phyloP scores from a whole-genome alignment of 2,329 filamentous ascomycete genomes.

The Grosmannia huntii region DNA sequence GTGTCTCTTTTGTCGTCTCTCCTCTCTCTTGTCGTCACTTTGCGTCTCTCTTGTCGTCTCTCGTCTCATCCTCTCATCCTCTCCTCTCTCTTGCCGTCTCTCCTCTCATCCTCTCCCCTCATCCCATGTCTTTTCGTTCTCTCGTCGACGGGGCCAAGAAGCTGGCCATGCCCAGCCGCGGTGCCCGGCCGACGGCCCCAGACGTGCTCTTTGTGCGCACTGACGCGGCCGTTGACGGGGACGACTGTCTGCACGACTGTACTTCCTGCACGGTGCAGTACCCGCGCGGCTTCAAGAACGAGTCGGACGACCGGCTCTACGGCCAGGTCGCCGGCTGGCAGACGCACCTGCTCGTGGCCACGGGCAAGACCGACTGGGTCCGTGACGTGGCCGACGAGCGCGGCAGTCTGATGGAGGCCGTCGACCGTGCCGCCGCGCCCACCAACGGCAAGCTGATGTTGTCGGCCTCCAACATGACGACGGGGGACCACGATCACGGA shows the following conservation, averaged over 20 bases:
- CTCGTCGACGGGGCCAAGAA: slow-evolving; percentile 25
- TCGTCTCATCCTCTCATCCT: not conserved
- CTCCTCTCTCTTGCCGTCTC: slow-evolving; percentile 16
- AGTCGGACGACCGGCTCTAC: slow-evolving; percentile 68
- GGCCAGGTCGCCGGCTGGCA: slow-evolving; percentile 77
- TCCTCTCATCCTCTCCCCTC: not conserved
- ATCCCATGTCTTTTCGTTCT: slow-evolving; percentile 30
- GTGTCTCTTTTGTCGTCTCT: not conserved
- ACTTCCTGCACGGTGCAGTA: slow-evolving; percentile 66
- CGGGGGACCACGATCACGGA: too few relatives aligned
- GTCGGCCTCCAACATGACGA: slow-evolving; percentile 81
- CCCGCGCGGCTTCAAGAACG: slow-evolving; percentile 58
- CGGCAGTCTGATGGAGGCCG: slow-evolving; percentile 70
- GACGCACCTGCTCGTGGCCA: slow-evolving; percentile 83
- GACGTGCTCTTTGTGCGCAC: slow-evolving; percentile 59
- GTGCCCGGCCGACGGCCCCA: slow-evolving; percentile 11
- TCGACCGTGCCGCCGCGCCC: slow-evolving; percentile 44
- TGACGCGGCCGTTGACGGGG: slow-evolving; percentile 65
- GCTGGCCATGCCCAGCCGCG: slow-evolving; percentile 17
- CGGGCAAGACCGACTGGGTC: slow-evolving; percentile 94
- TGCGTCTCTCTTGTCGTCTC: too few relatives aligned
- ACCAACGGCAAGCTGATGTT: slow-evolving; percentile 71
- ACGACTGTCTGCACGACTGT: slow-evolving; percentile 83
- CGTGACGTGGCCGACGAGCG: slow-evolving; percentile 79
- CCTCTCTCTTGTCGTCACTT: not conserved